These are phyloP conservation scores for Pistacia atlantica DNA, from an alignment of 345 rosid species.

Conservation along the genomic window DNA sequence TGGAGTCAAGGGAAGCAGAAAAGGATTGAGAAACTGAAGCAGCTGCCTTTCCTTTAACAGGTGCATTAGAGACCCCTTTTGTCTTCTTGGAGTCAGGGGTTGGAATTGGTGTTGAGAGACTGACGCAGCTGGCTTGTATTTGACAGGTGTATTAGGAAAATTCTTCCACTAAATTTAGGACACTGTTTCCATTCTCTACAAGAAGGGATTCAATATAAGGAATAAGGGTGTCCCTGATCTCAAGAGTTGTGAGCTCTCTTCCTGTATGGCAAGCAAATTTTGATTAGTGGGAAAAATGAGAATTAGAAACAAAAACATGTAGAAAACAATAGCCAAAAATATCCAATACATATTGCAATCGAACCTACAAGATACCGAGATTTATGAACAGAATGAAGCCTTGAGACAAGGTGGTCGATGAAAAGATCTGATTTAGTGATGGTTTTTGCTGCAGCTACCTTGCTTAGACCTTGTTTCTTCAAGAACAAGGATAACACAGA, in stretches of 20 bases:
- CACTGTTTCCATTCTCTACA: slow-evolving; percentile 31
- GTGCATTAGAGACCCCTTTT: slow-evolving; percentile 30
- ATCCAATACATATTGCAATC: slow-evolving; percentile 6
- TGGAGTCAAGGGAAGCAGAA: neutral
- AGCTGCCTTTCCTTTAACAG: neutral
- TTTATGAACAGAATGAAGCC: slow-evolving; percentile 49
- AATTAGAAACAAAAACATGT: neutral
- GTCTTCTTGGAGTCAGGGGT: slow-evolving; percentile 29
- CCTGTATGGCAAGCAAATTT: neutral
- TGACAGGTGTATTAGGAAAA: slow-evolving; percentile 33
- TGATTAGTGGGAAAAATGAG: neutral
- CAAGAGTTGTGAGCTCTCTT: slow-evolving; percentile 44
- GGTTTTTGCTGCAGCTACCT: slow-evolving; percentile 24
- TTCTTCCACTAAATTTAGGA: slow-evolving; percentile 42
- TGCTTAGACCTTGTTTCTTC: neutral
- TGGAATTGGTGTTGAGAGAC: neutral
- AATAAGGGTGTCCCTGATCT: slow-evolving; percentile 25
- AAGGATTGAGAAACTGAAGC: neutral
- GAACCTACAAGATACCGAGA: slow-evolving; percentile 61
- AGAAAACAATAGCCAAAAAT: neutral
- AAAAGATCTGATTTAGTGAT: slow-evolving; percentile 43
- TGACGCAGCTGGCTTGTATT: slow-evolving; percentile 27
- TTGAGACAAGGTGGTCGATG: slow-evolving; percentile 45
- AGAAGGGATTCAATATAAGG: slow-evolving; percentile 35
- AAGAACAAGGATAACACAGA: slow-evolving; percentile 18